Base-by-base conservation (phyloP, 1,284 basidiomycete species). In the Ceratobasidium sp. region DNA sequence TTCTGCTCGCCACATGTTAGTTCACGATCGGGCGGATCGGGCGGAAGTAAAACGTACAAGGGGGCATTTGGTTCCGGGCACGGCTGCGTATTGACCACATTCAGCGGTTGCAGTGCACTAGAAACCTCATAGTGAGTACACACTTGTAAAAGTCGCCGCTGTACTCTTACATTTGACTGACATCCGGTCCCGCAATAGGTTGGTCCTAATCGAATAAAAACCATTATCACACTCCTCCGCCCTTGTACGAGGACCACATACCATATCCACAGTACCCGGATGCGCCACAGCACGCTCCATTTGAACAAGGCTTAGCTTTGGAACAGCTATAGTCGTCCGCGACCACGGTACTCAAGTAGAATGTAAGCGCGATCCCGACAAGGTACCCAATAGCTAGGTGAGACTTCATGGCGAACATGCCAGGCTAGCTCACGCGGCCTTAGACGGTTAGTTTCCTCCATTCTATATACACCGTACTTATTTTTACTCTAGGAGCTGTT, bases 321-420 rank as follows among this genome's bases (percentile, higher is more conserved):
- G 64, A 66, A 44, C 64, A 66, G 44, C 64, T 66, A 20, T 66
- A 66, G 44, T 66, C 64, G 20, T 66, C 64, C 0, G 64, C 64
- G 17, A 28, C 33, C 12, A 40, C 64, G 17, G 9, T 33, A 26
- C 23, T 26, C 13, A 23, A 48, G 26, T 6, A 66, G 10, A 26
- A 26, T 33, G 33, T 33, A 33, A 33, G 33, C 33, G 33, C 33
- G 4, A 33, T 33, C 33, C 33, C 33, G 33, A 33, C 33, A 4
- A 33, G 33, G 4, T 33, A 33, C 33, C 33, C 4, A 33, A 66
- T 38, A 40, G 33, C 33, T 33, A 33, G 33, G 33, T 33, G 33
- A 33, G 33, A 33, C 33, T 33, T 33, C 33, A 33, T 33, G 33
- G 33, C 33, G 33, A 33, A 33, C 4, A 33, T 33, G 33, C 33